Evolutionary conservation across 768 basidiomycete species (phyloP), one percentile per base, ranked within the genome.

Genomic region (Leucosporidium creatinivorum): DNA sequence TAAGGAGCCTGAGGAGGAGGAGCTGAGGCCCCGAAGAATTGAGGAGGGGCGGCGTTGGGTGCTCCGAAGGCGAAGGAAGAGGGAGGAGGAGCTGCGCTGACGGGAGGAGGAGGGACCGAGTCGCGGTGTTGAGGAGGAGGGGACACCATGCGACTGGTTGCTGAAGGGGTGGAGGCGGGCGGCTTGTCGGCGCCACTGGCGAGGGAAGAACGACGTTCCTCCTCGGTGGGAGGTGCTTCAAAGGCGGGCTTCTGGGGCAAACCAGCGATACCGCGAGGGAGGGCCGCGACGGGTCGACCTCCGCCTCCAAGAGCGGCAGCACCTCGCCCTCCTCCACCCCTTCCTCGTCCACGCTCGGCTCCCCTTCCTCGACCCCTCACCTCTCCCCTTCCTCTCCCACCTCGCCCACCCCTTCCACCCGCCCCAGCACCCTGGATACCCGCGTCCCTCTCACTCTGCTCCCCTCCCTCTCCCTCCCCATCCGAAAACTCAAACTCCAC

Each of bases 401-500:
- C 44, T 30, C 65, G 3, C 7, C 59, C 49, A 25, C 31, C 13
- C 17, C 21, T 25, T 30, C 49, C 62, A 10, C 15, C 25, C 17
- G 7, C 31, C 15, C 21, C 21, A 31, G 18, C 47, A 23, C 25
- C 1, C 36, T 57, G 26, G 54, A 21, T 17, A 26, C 60, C n/a
- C n/a, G n/a, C n/a, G n/a, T 56, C 58, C 33, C 28, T 21, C 63
- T 31, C 65, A 17, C 48, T 51, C 19, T 58, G 55, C 48, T 58
- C 55, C 2, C 52, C n/a, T n/a, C n/a, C 56, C 39, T 47, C 65
- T 21, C 58, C 67, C 10, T 65, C 71, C 17, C 66, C 70, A 18
- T 61, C 60, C 44, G 63, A 65, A 31, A 73, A 73, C 63, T 73
- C 68, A n/a, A 73, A 73, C 62, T 69, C 72, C 30, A 64, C 71